phyloP scores from a whole-genome alignment of 768 basidiomycete species.

The Lentinus brumalis region DNA sequence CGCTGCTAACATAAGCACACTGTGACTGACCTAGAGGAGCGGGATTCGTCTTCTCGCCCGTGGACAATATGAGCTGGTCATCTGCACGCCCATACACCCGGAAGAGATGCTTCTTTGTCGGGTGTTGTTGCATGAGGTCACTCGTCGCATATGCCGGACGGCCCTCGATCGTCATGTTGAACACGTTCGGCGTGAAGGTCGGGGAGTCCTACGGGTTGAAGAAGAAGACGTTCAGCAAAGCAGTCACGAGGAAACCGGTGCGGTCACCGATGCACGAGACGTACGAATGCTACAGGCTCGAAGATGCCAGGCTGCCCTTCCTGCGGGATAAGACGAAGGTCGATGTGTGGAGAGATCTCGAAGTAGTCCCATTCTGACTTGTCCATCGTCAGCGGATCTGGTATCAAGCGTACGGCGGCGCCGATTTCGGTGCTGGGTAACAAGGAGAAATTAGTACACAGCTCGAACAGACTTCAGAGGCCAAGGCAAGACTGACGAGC shows the following conservation, averaged over 20 bases:
- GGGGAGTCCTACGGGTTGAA: slow-evolving; percentile 2
- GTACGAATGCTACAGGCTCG: slow-evolving; percentile 23
- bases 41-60: slow-evolving; percentile 37
- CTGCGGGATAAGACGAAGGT: slow-evolving; percentile 16
- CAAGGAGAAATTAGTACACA: no score
- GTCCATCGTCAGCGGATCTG: slow-evolving; percentile 8
- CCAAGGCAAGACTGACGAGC: slow-evolving; percentile 5
- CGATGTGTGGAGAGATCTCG: slow-evolving; percentile 20
- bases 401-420: slow-evolving; percentile 10
- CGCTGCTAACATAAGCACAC: no score
- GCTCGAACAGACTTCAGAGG: background rate
- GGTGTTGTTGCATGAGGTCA: slow-evolving; percentile 45
- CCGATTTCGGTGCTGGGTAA: no score
- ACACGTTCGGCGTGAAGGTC: slow-evolving; percentile 16
- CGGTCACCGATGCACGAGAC: background rate
- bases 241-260: no score
- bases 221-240: background rate
- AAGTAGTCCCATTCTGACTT: slow-evolving; percentile 30
- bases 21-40: background rate
- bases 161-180: no score
- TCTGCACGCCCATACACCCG: slow-evolving; percentile 45
- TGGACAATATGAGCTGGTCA: slow-evolving; percentile 48
- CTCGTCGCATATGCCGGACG: slow-evolving; percentile 39
- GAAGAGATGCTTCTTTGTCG: slow-evolving; percentile 39
- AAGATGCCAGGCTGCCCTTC: slow-evolving; percentile 19